Evolutionary conservation across 1,139 yeast genomes (phyloP), one percentile per base, ranked within the genome.

Genomic region (Casaregolazyma lundiana): DNA sequence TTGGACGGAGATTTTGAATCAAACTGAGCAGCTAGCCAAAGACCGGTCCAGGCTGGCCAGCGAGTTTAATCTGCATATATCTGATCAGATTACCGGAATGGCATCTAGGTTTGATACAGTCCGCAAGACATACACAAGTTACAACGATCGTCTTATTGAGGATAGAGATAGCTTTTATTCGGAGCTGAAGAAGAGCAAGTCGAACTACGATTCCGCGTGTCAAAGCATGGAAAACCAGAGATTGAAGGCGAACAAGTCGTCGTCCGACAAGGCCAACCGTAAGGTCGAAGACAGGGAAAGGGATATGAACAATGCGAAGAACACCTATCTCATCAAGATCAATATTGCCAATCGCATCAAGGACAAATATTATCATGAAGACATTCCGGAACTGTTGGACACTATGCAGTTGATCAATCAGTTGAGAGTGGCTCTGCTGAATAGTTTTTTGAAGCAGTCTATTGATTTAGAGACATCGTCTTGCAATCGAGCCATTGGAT

Each of bases 341-440:
- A 85, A 81, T 58, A 78, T 87, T 35, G 94, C 96, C 45, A 94
- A 94, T 66, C 75, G 97, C 53, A 70, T 90, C 52, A 94, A 92
- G 67, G 97, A 90, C 65, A 92, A 92, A 65, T 89, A 83, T 67
- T 90, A 75, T 64, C 90, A 85, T 61, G 97, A 92, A 66, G 98
- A 94, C 65, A 69, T 89, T 17, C 99, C 99, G 0, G 97, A 90
- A 66, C 67, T 88, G 35, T 72, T 92, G 54, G 98, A 94, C 65
- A 78, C 89, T 42, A 70, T 82, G 57, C 98, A 94, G 67, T 88
- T 84, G 58, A 69, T 90, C 55, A 87, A 86, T 63, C 96, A 92
- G 64, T 75, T 81, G 35, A 78, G 92, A 52, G 90, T 87, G 1
- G 73, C 78, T 16, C 76, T 84, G 52, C 61, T 88, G 53, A 94